Conservation (phyloP, 306 rosid genomes). For the Nissolia schottii region DNA sequence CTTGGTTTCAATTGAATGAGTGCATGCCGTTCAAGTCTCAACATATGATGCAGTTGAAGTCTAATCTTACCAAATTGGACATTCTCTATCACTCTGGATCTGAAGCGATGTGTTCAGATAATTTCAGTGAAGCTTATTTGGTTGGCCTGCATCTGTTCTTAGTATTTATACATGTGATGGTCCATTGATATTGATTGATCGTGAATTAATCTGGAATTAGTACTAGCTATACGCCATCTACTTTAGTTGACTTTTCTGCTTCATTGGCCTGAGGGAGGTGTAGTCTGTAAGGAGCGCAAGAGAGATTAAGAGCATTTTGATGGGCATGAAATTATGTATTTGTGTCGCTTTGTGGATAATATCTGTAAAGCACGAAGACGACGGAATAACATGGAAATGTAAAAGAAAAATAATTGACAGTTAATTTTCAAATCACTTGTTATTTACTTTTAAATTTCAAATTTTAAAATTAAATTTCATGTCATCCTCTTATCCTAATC, state of each 20-base stretch:
- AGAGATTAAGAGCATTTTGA: not conserved
- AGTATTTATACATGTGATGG: not conserved
- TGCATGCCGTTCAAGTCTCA: not conserved
- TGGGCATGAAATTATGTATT: not conserved
- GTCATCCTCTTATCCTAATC: too few relatives aligned
- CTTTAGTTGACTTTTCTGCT: not conserved
- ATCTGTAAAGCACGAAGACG: not conserved
- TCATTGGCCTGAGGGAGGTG: not conserved
- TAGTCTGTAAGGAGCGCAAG: not conserved
- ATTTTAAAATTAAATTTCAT: too few relatives aligned
- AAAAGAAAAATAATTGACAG: not conserved
- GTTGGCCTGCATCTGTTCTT: not conserved
- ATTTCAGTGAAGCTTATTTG: not conserved
- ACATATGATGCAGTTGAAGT: slow-evolving; percentile 1
- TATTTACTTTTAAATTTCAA: too few relatives aligned
- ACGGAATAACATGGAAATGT: not conserved
- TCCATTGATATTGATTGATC: not conserved
- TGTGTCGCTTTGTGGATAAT: not conserved
- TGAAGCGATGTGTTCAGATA: not conserved
- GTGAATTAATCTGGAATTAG: not conserved
- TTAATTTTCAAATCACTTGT: too few relatives aligned
- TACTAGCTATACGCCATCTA: not conserved
- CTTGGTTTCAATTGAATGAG: not conserved
- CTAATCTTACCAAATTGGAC: not conserved
- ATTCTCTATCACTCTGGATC: not conserved